Evolutionary conservation across 148 eudicot species (phyloP), one percentile per base, ranked within the genome.

Genomic region (Rhododendron simsii): DNA sequence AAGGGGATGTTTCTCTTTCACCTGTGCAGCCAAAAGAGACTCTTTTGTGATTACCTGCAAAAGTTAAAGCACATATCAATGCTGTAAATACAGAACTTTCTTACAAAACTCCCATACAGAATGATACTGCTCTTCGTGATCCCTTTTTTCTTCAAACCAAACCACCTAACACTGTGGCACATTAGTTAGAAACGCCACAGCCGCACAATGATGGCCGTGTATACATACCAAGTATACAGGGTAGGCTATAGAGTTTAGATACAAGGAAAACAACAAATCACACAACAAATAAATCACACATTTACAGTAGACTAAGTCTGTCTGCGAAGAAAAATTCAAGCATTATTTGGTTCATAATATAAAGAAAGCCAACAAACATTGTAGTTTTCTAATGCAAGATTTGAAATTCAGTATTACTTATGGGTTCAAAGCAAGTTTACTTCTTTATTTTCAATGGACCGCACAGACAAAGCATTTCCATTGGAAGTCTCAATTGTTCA

Each of bases 11-110:
- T 47, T 69, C 33, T 45, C 48, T 48, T 80, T 37, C 86, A 92
- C 96, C 96, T 93, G 96, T 53, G 94, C 94, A 81, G 89, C 90
- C 84, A 91, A 88, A 83, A 93, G 92, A 84, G 93, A 93, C 75
- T 91, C 95, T 77, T 86, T 93, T 6, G 95, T 92, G 80, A 93
- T 93, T 45, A 93, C 94, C 96, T 93, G 91, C 83, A 89, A 86
- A 81, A 81, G 16, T 30, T 71, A 1, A 71, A 71, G 39, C 14
- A 33, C 39, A 71, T 71, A 71, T 71, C 35, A 71, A 33, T 15
- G 76, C 20, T 5, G 76, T 71, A 33, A 4, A 30, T 0, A 71
- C 37, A 71, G 20, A 13, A 30, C 20, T 3, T 65, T 65, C 39
- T 4, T 13, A 71, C 76, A 30, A 30, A 30, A 28, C 35, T 11